A percentile compares a stretch with the other conserved stretches of the same genome.
phyloP scores from a whole-genome alignment of 164 flowering plant species.

The Chimonanthus salicifolius region DNA sequence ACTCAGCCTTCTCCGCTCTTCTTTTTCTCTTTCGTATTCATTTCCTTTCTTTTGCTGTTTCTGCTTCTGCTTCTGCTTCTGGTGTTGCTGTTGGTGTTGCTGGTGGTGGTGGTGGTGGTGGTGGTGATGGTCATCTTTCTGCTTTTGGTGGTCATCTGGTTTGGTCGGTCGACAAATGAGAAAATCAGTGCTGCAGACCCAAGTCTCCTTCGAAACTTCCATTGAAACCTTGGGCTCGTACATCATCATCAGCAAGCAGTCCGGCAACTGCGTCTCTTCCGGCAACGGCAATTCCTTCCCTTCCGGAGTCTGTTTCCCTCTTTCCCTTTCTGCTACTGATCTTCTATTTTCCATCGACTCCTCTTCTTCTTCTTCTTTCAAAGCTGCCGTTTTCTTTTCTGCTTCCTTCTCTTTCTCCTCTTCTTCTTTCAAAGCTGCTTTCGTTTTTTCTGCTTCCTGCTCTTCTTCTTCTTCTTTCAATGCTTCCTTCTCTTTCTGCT shows the following conservation, averaged over 20 bases:
- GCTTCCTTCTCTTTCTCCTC: too few species aligned
- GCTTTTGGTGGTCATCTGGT: too few species aligned
- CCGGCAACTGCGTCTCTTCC: conserved; percentile 34
- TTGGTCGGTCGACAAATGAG: conserved; percentile 44
- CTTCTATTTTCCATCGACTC: conserved; percentile 3
- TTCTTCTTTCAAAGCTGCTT: too few species aligned
- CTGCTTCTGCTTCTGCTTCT: too few species aligned
- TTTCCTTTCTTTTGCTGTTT: too few species aligned
- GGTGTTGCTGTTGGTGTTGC: too few species aligned
- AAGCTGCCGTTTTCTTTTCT: too few species aligned
- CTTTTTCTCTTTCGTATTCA: conserved; percentile 12
- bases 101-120: too few species aligned
- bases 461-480: not conserved
- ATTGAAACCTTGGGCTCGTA: conserved; percentile 94
- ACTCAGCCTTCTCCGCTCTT: conserved; percentile 28
- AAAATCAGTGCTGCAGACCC: conserved; percentile 92
- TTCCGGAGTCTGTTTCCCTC: too few species aligned
- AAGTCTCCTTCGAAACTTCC: conserved; percentile 96
- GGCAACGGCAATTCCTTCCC: too few species aligned
- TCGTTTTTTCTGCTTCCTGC: not conserved
- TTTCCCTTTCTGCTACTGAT: not conserved
- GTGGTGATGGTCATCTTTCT: too few species aligned
- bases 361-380: not conserved
- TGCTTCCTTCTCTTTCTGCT: conserved; percentile 13
- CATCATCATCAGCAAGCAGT: conserved; percentile 89